Percentiles rank a stretch among this genome's conserved stretches.
These are phyloP conservation scores for Persicaria maculosa DNA, from an alignment of 148 eudicot species.

Conservation along the genomic window DNA sequence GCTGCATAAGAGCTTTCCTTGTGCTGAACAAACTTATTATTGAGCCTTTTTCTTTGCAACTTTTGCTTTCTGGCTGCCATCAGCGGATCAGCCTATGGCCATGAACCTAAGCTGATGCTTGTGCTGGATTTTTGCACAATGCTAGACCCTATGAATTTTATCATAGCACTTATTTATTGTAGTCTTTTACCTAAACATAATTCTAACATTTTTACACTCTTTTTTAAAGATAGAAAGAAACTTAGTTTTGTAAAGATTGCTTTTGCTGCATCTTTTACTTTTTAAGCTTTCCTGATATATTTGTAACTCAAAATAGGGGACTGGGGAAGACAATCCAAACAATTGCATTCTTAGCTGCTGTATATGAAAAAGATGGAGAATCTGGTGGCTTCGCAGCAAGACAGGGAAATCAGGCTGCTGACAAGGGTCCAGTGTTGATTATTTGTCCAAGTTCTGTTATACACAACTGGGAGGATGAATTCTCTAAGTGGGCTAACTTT, in stretches of 20 bases:
- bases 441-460: conserved; percentile 88
- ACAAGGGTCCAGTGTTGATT: conserved; percentile 68
- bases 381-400: conserved; percentile 16
- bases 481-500: conserved; percentile 83
- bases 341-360: conserved; percentile 95
- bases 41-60: neutral
- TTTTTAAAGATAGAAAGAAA: neutral
- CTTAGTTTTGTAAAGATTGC: neutral
- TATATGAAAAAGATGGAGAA: conserved; percentile 71
- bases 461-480: conserved; percentile 87
- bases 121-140: too few species aligned
- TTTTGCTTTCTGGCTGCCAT: neutral
- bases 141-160: too few species aligned
- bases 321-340: conserved; percentile 96
- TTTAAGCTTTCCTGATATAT: neutral
- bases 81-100: neutral
- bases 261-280: neutral
- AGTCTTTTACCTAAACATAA: neutral
- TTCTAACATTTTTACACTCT: neutral
- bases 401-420: conserved; percentile 22
- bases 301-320: conserved; percentile 50
- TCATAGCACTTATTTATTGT: neutral
- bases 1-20: neutral
- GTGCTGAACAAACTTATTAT: neutral
- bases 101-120: neutral